Percentiles rank a stretch among this genome's conserved stretches.
Evolutionary conservation across 192 early-diverging fungal species (phyloP).

Genomic region (Piromyces sp.): DNA sequence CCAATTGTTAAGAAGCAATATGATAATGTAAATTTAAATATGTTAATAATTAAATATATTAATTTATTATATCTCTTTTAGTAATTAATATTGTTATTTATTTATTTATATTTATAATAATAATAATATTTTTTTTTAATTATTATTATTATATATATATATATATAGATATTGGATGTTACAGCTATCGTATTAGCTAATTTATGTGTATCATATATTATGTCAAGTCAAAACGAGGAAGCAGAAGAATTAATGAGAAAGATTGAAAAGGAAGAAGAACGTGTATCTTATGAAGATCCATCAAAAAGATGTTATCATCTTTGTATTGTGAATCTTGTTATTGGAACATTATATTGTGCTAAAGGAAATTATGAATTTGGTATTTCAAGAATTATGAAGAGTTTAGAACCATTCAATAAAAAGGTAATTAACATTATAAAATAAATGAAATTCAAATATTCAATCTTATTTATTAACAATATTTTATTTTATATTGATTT

Average conservation of each 20-base stretch:
- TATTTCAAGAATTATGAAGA: constrained; percentile 44
- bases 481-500: too few species aligned
- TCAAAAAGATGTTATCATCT: constrained; percentile 36
- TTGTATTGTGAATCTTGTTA: constrained; percentile 47
- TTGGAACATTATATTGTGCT: constrained; percentile 47
- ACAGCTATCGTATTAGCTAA: constrained; percentile 46
- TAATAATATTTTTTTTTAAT: too few species aligned
- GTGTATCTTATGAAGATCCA: constrained; percentile 35
- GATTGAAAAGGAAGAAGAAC: constrained; percentile 49
- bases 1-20: constrained; percentile 43
- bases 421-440: constrained; percentile 31
- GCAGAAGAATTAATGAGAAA: constrained; percentile 46
- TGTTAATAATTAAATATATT: not conserved
- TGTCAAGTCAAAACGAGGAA: constrained; percentile 50
- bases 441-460: not conserved
- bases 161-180: constrained; percentile 28
- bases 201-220: constrained; percentile 44
- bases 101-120: too few species aligned
- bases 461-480: too few species aligned
- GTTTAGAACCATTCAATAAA: constrained; percentile 43
- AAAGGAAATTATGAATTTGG: constrained; percentile 54
- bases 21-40: constrained; percentile 26
- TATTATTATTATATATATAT: not conserved
- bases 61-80: not conserved
- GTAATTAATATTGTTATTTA: too few species aligned